Conservation (phyloP, 2,329 filamentous ascomycete species). For the Atkinsonella texensis region DNA sequence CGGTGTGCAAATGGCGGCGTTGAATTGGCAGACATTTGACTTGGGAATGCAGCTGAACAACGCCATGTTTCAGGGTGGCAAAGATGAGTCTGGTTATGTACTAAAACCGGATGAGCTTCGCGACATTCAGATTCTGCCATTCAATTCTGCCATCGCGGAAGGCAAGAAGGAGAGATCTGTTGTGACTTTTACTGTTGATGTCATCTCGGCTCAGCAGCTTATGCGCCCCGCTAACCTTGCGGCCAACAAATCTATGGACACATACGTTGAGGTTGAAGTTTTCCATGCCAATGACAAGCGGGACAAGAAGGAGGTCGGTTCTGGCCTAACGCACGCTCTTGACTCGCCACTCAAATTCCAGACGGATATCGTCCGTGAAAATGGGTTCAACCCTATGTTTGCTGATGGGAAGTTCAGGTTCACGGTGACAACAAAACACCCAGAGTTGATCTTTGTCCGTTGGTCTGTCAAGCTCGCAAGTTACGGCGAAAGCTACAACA, state of each 20-base stretch:
- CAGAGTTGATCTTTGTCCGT: slow-evolving; percentile 83
- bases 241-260: slow-evolving; percentile 67
- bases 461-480: slow-evolving; percentile 84
- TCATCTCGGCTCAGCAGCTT: slow-evolving; percentile 90
- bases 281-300: slow-evolving; percentile 89
- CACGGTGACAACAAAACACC: slow-evolving; percentile 83
- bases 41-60: slow-evolving; percentile 92
- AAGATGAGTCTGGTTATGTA: slow-evolving; percentile 81
- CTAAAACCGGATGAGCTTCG: slow-evolving; percentile 83
- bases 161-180: slow-evolving; percentile 68
- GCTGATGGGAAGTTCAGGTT: slow-evolving; percentile 62
- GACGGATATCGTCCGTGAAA: slow-evolving; percentile 71
- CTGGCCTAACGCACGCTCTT: slow-evolving; percentile 32
- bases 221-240: slow-evolving; percentile 67
- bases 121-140: slow-evolving; percentile 49
- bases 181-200: slow-evolving; percentile 72
- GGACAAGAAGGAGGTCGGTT: slow-evolving; percentile 68
- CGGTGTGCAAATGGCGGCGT: slow-evolving; percentile 92
- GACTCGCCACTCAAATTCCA: slow-evolving; percentile 61
- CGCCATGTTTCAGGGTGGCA: slow-evolving; percentile 90
- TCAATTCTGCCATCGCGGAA: slow-evolving; percentile 36
- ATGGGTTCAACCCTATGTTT: slow-evolving; percentile 89
- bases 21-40: slow-evolving; percentile 98
- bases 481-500: slow-evolving; percentile 57
- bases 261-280: slow-evolving; percentile 90